Evolutionary conservation across 305 asterid species (phyloP).

Genomic region (Fraxinus sp.): DNA sequence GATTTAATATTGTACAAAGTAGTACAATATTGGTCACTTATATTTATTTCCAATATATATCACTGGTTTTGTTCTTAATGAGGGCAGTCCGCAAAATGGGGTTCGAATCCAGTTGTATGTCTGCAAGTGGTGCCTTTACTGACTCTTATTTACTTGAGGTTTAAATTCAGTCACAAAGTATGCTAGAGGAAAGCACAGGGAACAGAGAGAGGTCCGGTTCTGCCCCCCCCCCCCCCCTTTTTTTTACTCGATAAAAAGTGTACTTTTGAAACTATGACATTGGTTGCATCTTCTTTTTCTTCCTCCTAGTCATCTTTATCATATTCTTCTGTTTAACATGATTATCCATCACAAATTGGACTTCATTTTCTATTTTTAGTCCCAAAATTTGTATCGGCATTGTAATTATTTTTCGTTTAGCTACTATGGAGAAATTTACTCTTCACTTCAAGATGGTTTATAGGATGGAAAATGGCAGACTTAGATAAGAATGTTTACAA

Average conservation of each 20-base stretch:
- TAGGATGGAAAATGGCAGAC: not conserved
- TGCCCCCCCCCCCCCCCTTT: too few species aligned
- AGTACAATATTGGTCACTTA: not conserved
- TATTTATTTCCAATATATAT: not conserved
- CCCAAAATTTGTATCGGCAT: not conserved
- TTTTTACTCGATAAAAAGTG: not conserved
- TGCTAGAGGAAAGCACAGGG: not conserved
- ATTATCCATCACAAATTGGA: not conserved
- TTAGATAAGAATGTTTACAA: too few species aligned
- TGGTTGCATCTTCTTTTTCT: not conserved
- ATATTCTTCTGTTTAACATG: not conserved
- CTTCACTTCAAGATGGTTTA: not conserved
- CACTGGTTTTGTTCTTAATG: not conserved
- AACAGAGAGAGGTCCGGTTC: not conserved
- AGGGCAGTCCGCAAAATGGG: not conserved
- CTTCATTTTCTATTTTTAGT: not conserved
- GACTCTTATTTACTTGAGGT: not conserved
- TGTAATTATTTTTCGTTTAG: not conserved
- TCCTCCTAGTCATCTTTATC: not conserved
- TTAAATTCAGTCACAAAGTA: not conserved
- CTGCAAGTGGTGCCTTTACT: not conserved
- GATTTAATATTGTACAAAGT: not conserved
- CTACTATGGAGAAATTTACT: not conserved
- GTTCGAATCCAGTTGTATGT: not conserved
- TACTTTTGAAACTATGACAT: not conserved